Evolutionary conservation across 495 filamentous ascomycete species (phyloP), one percentile per base, ranked within the genome.

Genomic region (Podospora pseudopauciseta): DNA sequence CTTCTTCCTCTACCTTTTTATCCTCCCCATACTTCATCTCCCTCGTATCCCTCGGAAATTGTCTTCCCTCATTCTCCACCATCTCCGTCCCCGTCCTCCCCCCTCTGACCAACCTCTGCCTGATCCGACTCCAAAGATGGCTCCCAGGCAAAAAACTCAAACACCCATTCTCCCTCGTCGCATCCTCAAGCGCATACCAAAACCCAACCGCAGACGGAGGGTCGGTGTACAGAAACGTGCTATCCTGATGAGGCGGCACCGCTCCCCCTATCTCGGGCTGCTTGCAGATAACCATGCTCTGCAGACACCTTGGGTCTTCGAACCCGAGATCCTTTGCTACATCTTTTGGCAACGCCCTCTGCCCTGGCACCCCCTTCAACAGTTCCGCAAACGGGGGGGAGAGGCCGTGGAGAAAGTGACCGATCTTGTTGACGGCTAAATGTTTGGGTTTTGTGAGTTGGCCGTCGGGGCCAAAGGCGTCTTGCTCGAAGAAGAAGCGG

Each of bases 261-360:
- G 88, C 87, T 18, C 91, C 95, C 26, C 95, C 95, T 49, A 99
- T 98, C 76, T 93, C 91, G 7, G 95, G 94, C 79, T 97, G 95
- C 76, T 99, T 99, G 85, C 92, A 96, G 70, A 99, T 99, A 7
- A 97, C 85, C 95, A 99, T 99, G 72, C 90, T 93, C 82, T 99
- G 95, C 67, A 99, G 82, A 64, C 78, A 80, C 20, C 80, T 69
- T 0, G 95, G 93, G 73, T 95, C 89, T 0, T 65, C 67, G 79
- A 96, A 97, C 1, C 89, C 88, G 15, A 99, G 80, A 1, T 82
- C 84, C 18, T 79, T 79, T 6, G 94, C 93, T 27, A 99, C 88
- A 16, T 83, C 84, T 1, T 87, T 87, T 0, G 82, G 79, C 55
- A 76, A 76, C 58, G 73, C 77, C 9, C 74, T 68, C 16, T 70